Evolutionary conservation across 805 yeast genomes (phyloP).

Genomic region (Starmerella kuoi): DNA sequence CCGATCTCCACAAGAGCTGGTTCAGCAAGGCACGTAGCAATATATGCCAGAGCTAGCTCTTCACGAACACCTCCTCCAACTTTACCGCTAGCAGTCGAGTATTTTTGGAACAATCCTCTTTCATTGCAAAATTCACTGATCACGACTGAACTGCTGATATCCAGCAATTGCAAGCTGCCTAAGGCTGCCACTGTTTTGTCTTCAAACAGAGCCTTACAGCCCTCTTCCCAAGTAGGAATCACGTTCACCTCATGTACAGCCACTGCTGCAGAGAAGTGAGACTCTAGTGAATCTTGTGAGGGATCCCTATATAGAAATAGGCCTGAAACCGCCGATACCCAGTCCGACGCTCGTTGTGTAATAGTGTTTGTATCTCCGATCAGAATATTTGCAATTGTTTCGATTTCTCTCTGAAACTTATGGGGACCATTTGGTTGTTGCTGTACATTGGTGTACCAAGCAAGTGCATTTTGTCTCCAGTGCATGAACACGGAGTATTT

Average conservation of each 20-base stretch:
- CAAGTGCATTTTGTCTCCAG: slow-evolving; percentile 17
- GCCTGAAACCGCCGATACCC: slow-evolving; percentile 17
- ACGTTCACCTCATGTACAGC: slow-evolving; percentile 5
- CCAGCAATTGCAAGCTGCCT: slow-evolving; percentile 12
- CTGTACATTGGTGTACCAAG: slow-evolving; percentile 9
- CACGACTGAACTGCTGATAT: slow-evolving; percentile 14
- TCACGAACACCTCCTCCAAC: slow-evolving; percentile 15
- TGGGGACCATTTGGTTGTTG: background rate
- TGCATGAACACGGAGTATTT: slow-evolving; percentile 13
- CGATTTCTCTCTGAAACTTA: slow-evolving; percentile 3
- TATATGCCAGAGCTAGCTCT: slow-evolving; percentile 16
- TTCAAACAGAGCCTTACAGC: slow-evolving; percentile 18
- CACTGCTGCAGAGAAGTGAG: slow-evolving; percentile 8
- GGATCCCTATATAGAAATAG: slow-evolving; percentile 17
- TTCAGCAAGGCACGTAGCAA: slow-evolving; percentile 10
- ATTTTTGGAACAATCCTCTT: slow-evolving; percentile 10
- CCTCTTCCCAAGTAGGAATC: slow-evolving; percentile 21
- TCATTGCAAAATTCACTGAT: slow-evolving; percentile 17
- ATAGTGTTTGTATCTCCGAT: slow-evolving; percentile 11
- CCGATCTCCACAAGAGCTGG: slow-evolving; percentile 13
- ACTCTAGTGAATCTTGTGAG: slow-evolving; percentile 8
- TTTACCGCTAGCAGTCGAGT: slow-evolving; percentile 3
- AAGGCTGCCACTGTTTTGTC: slow-evolving; percentile 15
- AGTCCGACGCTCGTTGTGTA: slow-evolving; percentile 5
- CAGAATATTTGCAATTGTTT: slow-evolving; percentile 8